Evolutionary conservation across 2,329 filamentous ascomycete genomes (phyloP), one percentile per base, ranked within the genome.

Genomic region (Phialocephala subalpina): DNA sequence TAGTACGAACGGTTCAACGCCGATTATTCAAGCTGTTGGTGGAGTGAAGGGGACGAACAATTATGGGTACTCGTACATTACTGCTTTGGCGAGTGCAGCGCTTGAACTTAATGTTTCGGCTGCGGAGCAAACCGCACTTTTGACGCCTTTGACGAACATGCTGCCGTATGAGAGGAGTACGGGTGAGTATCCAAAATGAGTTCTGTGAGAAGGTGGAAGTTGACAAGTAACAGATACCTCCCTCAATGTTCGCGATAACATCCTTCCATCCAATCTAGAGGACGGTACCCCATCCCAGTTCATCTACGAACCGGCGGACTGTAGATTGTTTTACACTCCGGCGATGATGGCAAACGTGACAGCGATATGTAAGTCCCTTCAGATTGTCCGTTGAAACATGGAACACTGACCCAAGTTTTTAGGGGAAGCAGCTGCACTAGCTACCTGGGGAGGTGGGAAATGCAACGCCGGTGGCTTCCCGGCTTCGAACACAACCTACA

Each of bases 331-430:
- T 16, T 57, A 57, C 14, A 57, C 55, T 5, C 55, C 55, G 20
- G 55, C 55, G 2, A 57, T 57, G 55, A 57, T 57, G 55, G 29
- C 29, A 7, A 57, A 57, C 18, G 55, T 57, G 55, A 57, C 55
- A 6, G 55, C 55, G 18, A 57, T 57, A 9, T 57, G 55, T 49
- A 8, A 6, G 20, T 22, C 45, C 7, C n/a, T 22, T 25, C 40
- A 18, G 6, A 20, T 2, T 22, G 11, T 49, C 11, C 11, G 8
- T 25, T 3, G 45, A 25, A 49, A 20, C 11, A 22, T 25, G 45
- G 7, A 9, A 22, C 45, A n/a, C 38, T 42, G 18, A 42, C 38
- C 14, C 38, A 4, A n/a, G 38, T 12, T 6, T 9, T 25, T 2
- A 11, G 20, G 45, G 49, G 55, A 57, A 57, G 55, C 55, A 20